A percentile compares a stretch with the other conserved stretches of the same genome.
phyloP scores from a whole-genome alignment of 2,329 filamentous ascomycete genomes.

The Aspergillus luchuensis region DNA sequence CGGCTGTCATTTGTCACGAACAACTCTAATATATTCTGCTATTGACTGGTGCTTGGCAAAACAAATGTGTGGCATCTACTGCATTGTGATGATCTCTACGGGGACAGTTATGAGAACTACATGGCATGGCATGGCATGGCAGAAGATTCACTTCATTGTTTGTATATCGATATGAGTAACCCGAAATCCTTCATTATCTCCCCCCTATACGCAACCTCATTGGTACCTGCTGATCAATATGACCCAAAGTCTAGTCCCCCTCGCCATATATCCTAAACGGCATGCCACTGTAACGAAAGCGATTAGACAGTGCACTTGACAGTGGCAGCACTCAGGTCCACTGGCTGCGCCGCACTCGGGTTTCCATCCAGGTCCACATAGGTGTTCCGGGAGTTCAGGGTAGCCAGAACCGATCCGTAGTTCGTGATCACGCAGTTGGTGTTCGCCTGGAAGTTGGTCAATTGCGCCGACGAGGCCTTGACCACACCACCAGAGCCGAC shows the following conservation, averaged over 20 bases:
- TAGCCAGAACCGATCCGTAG: constrained; percentile 8
- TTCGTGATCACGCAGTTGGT: constrained; percentile 24
- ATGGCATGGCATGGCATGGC: no score
- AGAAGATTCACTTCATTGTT: no score
- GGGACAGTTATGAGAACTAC: no score
- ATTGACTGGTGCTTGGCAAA: no score
- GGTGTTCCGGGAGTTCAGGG: constrained; percentile 19
- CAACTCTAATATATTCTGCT: no score
- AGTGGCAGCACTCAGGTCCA: constrained; percentile 6
- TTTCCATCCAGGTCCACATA: constrained; percentile 15
- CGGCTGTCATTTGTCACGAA: no score
- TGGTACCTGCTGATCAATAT: not conserved
- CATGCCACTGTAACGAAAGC: no score
- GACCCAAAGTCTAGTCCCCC: not conserved
- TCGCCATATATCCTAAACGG: not conserved
- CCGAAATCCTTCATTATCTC: no score
- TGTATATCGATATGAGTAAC: no score
- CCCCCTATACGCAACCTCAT: no score
- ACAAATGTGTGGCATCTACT: no score
- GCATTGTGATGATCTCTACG: no score
- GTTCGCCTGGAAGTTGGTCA: constrained; percentile 22
- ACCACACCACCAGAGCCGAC: constrained; percentile 23
- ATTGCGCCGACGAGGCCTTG: constrained; percentile 28
- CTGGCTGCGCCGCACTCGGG: not conserved
- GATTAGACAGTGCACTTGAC: constrained; percentile 9